Evolutionary conservation across 257 asterid species (phyloP).

Genomic region (Haberlea rhodopensis): DNA sequence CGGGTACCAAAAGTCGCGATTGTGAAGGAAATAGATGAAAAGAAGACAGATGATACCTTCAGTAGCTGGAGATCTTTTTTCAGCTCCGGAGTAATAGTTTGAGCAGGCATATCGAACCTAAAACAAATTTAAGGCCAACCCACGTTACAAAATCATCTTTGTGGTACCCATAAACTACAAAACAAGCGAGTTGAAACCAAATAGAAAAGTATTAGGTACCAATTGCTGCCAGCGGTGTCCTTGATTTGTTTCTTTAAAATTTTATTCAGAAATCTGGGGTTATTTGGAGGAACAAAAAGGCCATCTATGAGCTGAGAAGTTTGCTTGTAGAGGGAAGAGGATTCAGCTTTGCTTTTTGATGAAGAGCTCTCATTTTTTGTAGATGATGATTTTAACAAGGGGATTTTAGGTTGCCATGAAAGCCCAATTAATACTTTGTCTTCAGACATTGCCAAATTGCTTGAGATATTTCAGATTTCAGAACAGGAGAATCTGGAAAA

Average conservation of each 20-base stretch:
- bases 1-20: neutral
- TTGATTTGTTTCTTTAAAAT: conserved; percentile 60
- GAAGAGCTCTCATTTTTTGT: conserved; percentile 15
- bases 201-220: conserved; percentile 37
- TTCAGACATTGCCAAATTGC: conserved; percentile 24
- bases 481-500: too few relatives aligned
- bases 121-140: conserved; percentile 10
- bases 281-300: conserved; percentile 76
- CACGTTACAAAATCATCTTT: conserved; percentile 9
- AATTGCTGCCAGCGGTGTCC: conserved; percentile 84
- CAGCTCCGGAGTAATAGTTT: conserved; percentile 78
- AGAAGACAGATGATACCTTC: conserved; percentile 44
- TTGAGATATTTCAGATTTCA: conserved; percentile 1
- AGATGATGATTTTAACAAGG: conserved; percentile 31
- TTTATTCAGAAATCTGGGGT: conserved; percentile 69
- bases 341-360: conserved; percentile 13
- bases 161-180: neutral
- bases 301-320: conserved; percentile 71
- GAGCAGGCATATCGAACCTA: conserved; percentile 98
- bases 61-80: conserved; percentile 77
- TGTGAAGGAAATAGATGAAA: neutral
- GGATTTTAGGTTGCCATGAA: conserved; percentile 71
- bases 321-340: conserved; percentile 39
- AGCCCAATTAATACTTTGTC: conserved; percentile 46
- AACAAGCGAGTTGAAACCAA: neutral